phyloP scores from a whole-genome alignment of 106 monocot genomes.

The Posidonia australis region DNA sequence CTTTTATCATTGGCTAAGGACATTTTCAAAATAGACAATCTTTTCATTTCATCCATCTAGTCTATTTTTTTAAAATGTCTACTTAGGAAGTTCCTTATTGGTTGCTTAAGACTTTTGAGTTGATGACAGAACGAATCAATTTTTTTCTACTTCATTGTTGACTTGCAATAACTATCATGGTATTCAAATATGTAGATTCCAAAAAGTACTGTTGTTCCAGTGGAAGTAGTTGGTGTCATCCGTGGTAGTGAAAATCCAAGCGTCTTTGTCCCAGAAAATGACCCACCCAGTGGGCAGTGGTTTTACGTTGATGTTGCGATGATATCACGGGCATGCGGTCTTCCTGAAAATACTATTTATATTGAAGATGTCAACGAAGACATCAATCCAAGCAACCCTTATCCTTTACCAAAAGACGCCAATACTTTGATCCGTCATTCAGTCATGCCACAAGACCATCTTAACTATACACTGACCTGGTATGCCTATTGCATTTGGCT shows the following conservation, averaged over 20 bases:
- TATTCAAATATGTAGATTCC: not conserved
- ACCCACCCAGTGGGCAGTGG: conserved; percentile 68
- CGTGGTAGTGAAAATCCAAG: conserved; percentile 88
- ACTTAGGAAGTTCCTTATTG: no score
- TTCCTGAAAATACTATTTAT: conserved; percentile 66
- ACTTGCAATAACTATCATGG: not conserved
- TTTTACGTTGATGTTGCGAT: conserved; percentile 83
- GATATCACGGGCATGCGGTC: conserved; percentile 53
- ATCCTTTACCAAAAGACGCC: conserved; percentile 88
- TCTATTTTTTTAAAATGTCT: no score
- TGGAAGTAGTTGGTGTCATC: conserved; percentile 65
- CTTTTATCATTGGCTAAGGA: no score
- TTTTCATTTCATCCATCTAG: no score
- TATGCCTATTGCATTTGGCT: conserved; percentile 8
- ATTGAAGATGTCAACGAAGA: conserved; percentile 78
- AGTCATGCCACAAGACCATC: conserved; percentile 95
- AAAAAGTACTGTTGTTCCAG: conserved; percentile 1
- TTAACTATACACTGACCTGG: conserved; percentile 81
- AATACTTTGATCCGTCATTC: conserved; percentile 59
- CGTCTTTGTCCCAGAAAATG: conserved; percentile 83
- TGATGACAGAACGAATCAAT: not conserved
- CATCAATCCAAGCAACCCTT: conserved; percentile 61
- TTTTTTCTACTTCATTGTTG: not conserved
- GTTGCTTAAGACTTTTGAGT: not conserved
- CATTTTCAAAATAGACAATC: no score